A percentile compares a stretch with the other conserved stretches of the same genome.
phyloP scores from a whole-genome alignment of 1,139 yeast genomes.

The Saccharomyces hybrid region DNA sequence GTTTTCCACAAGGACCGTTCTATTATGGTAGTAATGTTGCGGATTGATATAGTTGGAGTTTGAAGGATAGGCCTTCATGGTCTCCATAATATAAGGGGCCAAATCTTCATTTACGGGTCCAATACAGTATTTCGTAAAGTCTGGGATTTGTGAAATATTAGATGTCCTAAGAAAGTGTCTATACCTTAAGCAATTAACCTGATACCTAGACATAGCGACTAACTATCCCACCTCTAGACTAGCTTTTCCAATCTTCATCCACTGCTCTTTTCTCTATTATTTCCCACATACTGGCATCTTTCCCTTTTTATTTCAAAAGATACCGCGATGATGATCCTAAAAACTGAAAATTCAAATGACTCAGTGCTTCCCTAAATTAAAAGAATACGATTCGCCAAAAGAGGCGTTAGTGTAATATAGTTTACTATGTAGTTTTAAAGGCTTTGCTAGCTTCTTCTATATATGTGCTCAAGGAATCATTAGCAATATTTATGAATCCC shows the following conservation, averaged over 20 bases:
- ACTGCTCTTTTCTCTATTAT: neutral
- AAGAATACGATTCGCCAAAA: neutral
- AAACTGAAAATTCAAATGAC: neutral
- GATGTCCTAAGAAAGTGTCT: slow-evolving; percentile 15
- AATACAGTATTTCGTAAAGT: slow-evolving; percentile 29
- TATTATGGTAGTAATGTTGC: slow-evolving; percentile 83
- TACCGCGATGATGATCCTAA: neutral
- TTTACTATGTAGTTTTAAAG: neutral
- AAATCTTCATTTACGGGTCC: slow-evolving; percentile 27
- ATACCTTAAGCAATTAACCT: slow-evolving; percentile 5
- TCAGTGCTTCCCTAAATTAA: neutral
- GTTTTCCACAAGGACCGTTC: slow-evolving; percentile 47
- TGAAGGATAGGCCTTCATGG: slow-evolving; percentile 27
- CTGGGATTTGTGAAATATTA: slow-evolving; percentile 26
- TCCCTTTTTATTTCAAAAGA: neutral
- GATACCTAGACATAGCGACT: neutral
- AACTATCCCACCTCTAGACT: neutral
- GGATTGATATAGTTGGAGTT: slow-evolving; percentile 36
- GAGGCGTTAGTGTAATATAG: neutral
- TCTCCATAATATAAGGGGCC: slow-evolving; percentile 28
- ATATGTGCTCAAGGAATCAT: slow-evolving; percentile 14
- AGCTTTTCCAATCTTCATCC: neutral
- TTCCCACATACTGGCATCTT: neutral
- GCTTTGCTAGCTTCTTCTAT: slow-evolving; percentile 2
- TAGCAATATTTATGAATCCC: slow-evolving; percentile 23